A percentile compares a stretch with the other conserved stretches of the same genome.
Evolutionary conservation across 176 grass and related monocot species (phyloP).

Genomic region (Zoysia pacifica): DNA sequence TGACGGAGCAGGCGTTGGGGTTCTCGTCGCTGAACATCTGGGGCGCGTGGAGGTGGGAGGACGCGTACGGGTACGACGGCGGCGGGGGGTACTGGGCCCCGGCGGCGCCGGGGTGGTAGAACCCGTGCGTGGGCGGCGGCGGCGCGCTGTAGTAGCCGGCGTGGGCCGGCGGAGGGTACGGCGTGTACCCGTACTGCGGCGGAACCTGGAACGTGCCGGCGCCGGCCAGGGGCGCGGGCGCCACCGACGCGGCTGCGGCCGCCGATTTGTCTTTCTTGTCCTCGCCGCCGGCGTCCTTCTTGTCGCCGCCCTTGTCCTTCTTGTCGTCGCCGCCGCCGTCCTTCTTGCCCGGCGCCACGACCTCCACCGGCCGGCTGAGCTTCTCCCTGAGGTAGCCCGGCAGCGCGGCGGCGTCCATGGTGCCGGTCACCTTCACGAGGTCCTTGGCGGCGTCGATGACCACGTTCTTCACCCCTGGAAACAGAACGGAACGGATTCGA

Average conservation of each 20-base stretch:
- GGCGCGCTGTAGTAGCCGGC: constrained; percentile 35
- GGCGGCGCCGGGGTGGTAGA: constrained; percentile 54
- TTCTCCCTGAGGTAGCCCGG: constrained; percentile 66
- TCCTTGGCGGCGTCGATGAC: constrained; percentile 64
- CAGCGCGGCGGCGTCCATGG: constrained; percentile 70
- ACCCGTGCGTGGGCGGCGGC: constrained; percentile 18
- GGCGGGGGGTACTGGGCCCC: constrained; percentile 7
- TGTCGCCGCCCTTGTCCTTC: constrained; percentile 45
- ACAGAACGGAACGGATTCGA: background rate
- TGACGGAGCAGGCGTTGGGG: constrained; percentile 88
- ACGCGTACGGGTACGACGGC: background rate
- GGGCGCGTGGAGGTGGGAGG: constrained; percentile 50
- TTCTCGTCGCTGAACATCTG: constrained; percentile 99
- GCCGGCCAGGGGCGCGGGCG: constrained; percentile 27
- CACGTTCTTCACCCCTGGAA: constrained; percentile 80
- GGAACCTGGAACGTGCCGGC: constrained; percentile 60
- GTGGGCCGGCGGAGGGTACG: background rate
- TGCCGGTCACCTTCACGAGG: constrained; percentile 79
- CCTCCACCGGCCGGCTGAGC: constrained; percentile 65
- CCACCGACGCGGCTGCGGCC: constrained; percentile 30
- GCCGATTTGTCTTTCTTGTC: constrained; percentile 46
- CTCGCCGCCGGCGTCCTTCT: constrained; percentile 43
- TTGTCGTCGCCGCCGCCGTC: constrained; percentile 41
- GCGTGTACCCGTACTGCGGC: constrained; percentile 36
- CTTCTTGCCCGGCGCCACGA: constrained; percentile 55